These are phyloP conservation scores for Afroboletus lepidellus DNA, from an alignment of 1,284 basidiomycete species.

Conservation along the genomic window DNA sequence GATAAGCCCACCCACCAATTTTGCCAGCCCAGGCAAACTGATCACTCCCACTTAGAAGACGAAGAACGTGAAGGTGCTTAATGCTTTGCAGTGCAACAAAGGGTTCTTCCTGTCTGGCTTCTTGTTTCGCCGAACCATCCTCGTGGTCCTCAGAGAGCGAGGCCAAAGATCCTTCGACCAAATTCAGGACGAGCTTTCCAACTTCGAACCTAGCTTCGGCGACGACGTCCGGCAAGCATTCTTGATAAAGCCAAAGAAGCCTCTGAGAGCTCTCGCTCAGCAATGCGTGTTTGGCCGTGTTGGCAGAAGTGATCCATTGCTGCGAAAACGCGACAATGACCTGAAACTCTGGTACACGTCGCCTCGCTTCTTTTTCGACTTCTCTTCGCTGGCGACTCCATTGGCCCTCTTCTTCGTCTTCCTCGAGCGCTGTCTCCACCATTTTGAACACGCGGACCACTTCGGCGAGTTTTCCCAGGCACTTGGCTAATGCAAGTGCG, in stretches of 20 bases:
- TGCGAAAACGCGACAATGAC: constrained; percentile 81
- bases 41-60: constrained; percentile 68
- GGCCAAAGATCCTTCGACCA: constrained; percentile 31
- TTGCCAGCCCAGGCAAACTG: constrained; percentile 79
- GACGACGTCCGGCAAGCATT: constrained; percentile 69
- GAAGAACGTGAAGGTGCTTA: constrained; percentile 78
- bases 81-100: constrained; percentile 49
- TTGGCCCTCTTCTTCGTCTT: constrained; percentile 61
- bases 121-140: not conserved
- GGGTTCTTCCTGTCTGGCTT: constrained; percentile 13
- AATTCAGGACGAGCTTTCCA: constrained; percentile 70
- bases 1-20: constrained; percentile 47
- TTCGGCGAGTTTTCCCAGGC: constrained; percentile 64
- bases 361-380: constrained; percentile 72
- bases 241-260: constrained; percentile 82
- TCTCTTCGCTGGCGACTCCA: constrained; percentile 67
- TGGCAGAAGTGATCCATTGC: constrained; percentile 31
- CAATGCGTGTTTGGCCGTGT: constrained; percentile 45
- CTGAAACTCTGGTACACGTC: constrained; percentile 79
- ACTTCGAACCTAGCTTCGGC: constrained; percentile 84
- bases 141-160: constrained; percentile 20
- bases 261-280: constrained; percentile 78
- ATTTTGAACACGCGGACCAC: constrained; percentile 52
- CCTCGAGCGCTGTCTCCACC: constrained; percentile 59
- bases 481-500: constrained; percentile 71